Evolutionary conservation across 2,329 filamentous ascomycete species (phyloP).

Genomic region (Dactylellina cionopaga): DNA sequence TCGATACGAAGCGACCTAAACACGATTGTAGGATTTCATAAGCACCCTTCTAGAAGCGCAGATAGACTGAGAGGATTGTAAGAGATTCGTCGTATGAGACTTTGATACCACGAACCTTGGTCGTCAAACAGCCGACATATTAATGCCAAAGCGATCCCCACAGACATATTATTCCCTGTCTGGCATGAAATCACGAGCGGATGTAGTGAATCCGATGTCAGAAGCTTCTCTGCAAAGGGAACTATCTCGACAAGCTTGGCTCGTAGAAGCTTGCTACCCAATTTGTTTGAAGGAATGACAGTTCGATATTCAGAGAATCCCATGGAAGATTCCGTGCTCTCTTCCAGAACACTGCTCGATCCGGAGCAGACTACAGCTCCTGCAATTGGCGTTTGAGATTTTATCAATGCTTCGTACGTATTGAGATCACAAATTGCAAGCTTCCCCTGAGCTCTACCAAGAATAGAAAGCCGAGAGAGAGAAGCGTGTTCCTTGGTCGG

Average conservation of each 20-base stretch:
- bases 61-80: no score
- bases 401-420: conserved; percentile 33
- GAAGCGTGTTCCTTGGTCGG: conserved; percentile 57
- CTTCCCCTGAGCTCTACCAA: conserved; percentile 19
- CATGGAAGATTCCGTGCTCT: conserved; percentile 57
- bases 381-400: conserved; percentile 24
- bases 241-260: conserved; percentile 73
- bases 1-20: conserved; percentile 24
- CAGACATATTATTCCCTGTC: conserved; percentile 80
- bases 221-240: conserved; percentile 64
- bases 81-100: conserved; percentile 11
- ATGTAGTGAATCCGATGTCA: conserved; percentile 53
- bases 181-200: conserved; percentile 74
- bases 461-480: conserved; percentile 9
- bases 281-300: conserved; percentile 75
- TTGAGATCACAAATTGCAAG: conserved; percentile 41
- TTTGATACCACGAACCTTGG: conserved; percentile 65
- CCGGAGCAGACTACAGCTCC: conserved; percentile 46
- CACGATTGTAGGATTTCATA: conserved; percentile 30
- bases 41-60: no score
- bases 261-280: conserved; percentile 84
- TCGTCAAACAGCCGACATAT: conserved; percentile 78
- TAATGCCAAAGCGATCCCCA: conserved; percentile 79
- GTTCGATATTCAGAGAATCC: conserved; percentile 62
- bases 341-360: conserved; percentile 57